Evolutionary conservation across 2,329 filamentous ascomycete species (phyloP).

Genomic region (Cladobotryum protrusum): DNA sequence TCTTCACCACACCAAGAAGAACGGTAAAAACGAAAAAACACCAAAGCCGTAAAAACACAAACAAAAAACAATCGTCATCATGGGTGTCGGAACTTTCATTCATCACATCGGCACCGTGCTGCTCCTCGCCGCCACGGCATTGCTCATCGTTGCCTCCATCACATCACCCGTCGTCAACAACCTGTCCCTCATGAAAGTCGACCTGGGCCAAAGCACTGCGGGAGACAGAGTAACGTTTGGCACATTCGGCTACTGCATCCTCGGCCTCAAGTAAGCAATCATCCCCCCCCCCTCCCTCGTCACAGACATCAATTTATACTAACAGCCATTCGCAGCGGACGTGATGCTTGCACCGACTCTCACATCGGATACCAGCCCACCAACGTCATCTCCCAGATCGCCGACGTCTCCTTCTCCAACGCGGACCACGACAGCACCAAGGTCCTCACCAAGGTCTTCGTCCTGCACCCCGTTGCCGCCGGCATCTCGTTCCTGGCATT

Average conservation of each 20-base stretch:
- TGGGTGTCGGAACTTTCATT: slow-evolving; percentile 44
- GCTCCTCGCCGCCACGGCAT: slow-evolving; percentile 47
- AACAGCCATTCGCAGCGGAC: slow-evolving; percentile 16
- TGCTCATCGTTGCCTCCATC: slow-evolving; percentile 53
- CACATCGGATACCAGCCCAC: slow-evolving; percentile 52
- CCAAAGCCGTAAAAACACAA: too few relatives aligned
- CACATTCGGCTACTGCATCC: slow-evolving; percentile 53
- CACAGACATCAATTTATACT: not conserved
- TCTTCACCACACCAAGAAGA: too few relatives aligned
- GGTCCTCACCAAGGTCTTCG: slow-evolving; percentile 51
- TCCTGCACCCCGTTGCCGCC: slow-evolving; percentile 56
- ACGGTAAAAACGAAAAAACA: too few relatives aligned
- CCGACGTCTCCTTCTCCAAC: slow-evolving; percentile 35
- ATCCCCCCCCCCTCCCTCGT: slow-evolving; percentile 1
- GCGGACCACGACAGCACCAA: slow-evolving; percentile 39
- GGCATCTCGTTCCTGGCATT: slow-evolving; percentile 54
- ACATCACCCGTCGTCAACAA: slow-evolving; percentile 52
- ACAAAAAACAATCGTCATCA: slow-evolving; percentile 23
- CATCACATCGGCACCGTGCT: slow-evolving; percentile 54
- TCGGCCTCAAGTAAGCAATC: slow-evolving; percentile 21
- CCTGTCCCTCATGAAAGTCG: slow-evolving; percentile 48
- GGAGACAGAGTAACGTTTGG: slow-evolving; percentile 45
- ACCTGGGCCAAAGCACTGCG: slow-evolving; percentile 30
- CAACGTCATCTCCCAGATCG: slow-evolving; percentile 33
- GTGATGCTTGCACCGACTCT: slow-evolving; percentile 42